Evolutionary conservation across 306 rosid species (phyloP).

Genomic region (Herpetospermum pedunculosum): DNA sequence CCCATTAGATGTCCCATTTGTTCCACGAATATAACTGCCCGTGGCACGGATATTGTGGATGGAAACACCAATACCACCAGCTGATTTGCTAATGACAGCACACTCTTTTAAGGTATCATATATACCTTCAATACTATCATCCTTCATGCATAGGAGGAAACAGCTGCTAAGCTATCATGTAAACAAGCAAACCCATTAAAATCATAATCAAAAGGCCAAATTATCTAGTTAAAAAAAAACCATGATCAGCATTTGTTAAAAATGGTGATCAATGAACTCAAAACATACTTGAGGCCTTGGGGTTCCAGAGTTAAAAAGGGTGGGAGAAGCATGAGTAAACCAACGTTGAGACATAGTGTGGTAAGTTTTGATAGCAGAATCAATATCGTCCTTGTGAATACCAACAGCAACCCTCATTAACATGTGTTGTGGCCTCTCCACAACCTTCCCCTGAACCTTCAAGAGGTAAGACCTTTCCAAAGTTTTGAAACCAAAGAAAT

Average conservation of each 20-base stretch:
- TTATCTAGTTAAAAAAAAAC: too few relatives aligned
- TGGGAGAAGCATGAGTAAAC: conserved; percentile 98
- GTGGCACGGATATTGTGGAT: conserved; percentile 70
- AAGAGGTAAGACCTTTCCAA: conserved; percentile 90
- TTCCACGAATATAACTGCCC: conserved; percentile 92
- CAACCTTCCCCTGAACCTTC: conserved; percentile 73
- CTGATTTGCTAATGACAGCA: conserved; percentile 96
- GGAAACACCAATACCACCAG: conserved; percentile 96
- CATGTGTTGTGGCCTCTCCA: conserved; percentile 97
- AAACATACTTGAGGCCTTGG: conserved; percentile 78
- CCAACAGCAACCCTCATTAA: conserved; percentile 98
- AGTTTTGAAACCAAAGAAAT: conserved; percentile 94
- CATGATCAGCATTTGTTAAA: not conserved
- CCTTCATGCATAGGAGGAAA: conserved; percentile 88
- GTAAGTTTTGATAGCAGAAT: conserved; percentile 72
- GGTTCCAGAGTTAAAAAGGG: conserved; percentile 92
- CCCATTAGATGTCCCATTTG: conserved; percentile 95
- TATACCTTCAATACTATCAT: conserved; percentile 88
- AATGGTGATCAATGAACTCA: not conserved
- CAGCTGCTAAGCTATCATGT: conserved; percentile 84
- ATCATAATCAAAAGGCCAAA: not conserved
- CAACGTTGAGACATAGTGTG: conserved; percentile 93
- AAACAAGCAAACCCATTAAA: not conserved
- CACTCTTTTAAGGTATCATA: conserved; percentile 92
- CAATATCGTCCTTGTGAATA: conserved; percentile 80